Conservation (phyloP, 176 grass and related monocot genomes). For the Olyra latifolia region DNA sequence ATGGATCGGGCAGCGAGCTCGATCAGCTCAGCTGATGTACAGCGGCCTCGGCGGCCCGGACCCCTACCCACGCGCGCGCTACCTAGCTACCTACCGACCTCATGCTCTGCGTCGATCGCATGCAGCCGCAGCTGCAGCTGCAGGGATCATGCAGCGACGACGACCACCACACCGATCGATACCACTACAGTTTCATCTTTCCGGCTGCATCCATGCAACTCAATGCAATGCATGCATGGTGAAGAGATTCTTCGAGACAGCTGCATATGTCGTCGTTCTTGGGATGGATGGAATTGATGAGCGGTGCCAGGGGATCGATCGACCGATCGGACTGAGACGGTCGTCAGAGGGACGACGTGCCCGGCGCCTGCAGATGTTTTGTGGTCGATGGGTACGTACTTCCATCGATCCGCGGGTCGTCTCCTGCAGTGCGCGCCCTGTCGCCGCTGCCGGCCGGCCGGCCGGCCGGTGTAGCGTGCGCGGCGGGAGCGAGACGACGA, state of each 20-base stretch:
- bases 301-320: not conserved
- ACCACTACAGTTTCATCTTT: too few relatives aligned
- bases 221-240: too few relatives aligned
- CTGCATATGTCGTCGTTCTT: too few relatives aligned
- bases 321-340: not conserved
- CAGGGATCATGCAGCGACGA: too few relatives aligned
- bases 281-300: not conserved
- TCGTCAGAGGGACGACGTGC: not conserved
- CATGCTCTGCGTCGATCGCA: too few relatives aligned
- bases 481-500: too few relatives aligned
- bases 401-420: not conserved
- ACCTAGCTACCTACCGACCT: too few relatives aligned
- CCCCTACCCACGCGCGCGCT: slow-evolving; percentile 30
- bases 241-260: too few relatives aligned
- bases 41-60: slow-evolving; percentile 29
- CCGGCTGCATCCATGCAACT: too few relatives aligned
- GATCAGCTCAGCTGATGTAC: not conserved
- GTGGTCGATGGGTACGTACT: not conserved
- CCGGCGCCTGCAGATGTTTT: not conserved
- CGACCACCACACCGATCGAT: too few relatives aligned
- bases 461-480: too few relatives aligned
- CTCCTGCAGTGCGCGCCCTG: not conserved
- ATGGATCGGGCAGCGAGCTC: not conserved
- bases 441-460: not conserved
- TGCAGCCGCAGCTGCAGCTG: too few relatives aligned